phyloP scores from a whole-genome alignment of 2,329 filamentous ascomycete genomes.

The Chalaropsis ovoidea region DNA sequence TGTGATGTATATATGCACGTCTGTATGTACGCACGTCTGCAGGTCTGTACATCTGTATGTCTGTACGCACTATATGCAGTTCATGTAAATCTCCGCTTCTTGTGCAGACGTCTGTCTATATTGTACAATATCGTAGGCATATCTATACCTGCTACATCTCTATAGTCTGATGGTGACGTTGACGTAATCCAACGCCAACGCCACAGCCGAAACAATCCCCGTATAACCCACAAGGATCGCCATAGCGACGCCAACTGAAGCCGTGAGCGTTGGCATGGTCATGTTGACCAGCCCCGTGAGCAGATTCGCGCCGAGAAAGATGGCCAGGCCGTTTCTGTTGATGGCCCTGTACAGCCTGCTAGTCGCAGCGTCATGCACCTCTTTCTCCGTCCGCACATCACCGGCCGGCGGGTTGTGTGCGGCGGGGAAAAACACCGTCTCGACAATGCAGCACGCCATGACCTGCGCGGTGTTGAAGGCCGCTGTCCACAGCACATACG shows the following conservation, averaged over 20 bases:
- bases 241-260: slow-evolving; percentile 55
- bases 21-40: neutral
- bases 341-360: slow-evolving; percentile 72
- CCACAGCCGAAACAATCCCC: slow-evolving; percentile 53
- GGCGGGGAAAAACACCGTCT: slow-evolving; percentile 64
- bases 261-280: slow-evolving; percentile 69
- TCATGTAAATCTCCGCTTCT: neutral
- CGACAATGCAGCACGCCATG: slow-evolving; percentile 64
- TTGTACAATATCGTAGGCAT: neutral
- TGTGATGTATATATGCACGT: neutral
- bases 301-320: slow-evolving; percentile 83
- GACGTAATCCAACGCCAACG: slow-evolving; percentile 54
- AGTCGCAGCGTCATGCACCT: slow-evolving; percentile 56
- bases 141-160: neutral
- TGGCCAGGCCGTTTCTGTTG: slow-evolving; percentile 75
- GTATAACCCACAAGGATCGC: slow-evolving; percentile 66
- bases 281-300: slow-evolving; percentile 84
- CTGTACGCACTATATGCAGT: neutral
- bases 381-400: slow-evolving; percentile 46
- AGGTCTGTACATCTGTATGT: too few relatives aligned
- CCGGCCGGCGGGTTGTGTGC: slow-evolving; percentile 19
- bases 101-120: neutral
- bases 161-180: slow-evolving; percentile 63
- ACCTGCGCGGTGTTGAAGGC: slow-evolving; percentile 84
- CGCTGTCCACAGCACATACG: slow-evolving; percentile 87